phyloP scores from a whole-genome alignment of 345 rosid species.

The Brassica carinata region DNA sequence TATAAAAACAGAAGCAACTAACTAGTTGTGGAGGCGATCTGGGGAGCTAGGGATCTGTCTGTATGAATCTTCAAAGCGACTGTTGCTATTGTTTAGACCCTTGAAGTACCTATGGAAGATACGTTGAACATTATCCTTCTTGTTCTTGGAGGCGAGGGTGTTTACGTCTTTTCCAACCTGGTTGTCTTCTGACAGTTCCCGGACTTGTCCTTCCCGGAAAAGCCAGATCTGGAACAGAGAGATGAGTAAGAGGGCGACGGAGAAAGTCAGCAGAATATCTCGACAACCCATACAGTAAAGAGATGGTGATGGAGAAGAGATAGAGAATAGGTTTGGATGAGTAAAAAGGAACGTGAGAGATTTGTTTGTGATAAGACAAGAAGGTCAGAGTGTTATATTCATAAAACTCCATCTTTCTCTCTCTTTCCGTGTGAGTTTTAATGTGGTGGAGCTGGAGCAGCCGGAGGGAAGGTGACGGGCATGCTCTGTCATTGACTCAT shows the following conservation, averaged over 20 bases:
- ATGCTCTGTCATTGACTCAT: conserved; percentile 29
- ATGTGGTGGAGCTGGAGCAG: conserved; percentile 31
- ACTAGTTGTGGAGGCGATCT: conserved; percentile 89
- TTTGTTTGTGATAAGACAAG: conserved; percentile 23
- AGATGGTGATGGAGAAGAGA: not conserved
- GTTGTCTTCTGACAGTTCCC: conserved; percentile 26
- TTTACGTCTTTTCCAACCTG: conserved; percentile 15
- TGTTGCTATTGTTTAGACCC: conserved; percentile 29
- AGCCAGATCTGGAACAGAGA: conserved; percentile 40
- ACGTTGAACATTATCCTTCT: conserved; percentile 25
- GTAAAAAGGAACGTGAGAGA: conserved; percentile 18
- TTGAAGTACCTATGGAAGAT: conserved; percentile 37
- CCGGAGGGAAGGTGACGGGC: conserved; percentile 30
- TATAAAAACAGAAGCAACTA: not conserved
- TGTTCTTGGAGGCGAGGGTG: conserved; percentile 24
- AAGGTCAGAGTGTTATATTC: conserved; percentile 30
- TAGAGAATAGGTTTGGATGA: conserved; percentile 3
- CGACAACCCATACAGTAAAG: conserved; percentile 31
- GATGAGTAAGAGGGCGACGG: conserved; percentile 31
- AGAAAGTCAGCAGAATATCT: conserved; percentile 33
- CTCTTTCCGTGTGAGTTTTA: not conserved
- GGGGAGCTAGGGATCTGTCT: conserved; percentile 84
- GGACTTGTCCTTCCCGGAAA: conserved; percentile 29
- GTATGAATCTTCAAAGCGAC: conserved; percentile 54
- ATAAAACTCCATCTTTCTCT: conserved; percentile 12